Conservation (phyloP, 1,284 basidiomycete genomes). For the Schizophyllum commune region DNA sequence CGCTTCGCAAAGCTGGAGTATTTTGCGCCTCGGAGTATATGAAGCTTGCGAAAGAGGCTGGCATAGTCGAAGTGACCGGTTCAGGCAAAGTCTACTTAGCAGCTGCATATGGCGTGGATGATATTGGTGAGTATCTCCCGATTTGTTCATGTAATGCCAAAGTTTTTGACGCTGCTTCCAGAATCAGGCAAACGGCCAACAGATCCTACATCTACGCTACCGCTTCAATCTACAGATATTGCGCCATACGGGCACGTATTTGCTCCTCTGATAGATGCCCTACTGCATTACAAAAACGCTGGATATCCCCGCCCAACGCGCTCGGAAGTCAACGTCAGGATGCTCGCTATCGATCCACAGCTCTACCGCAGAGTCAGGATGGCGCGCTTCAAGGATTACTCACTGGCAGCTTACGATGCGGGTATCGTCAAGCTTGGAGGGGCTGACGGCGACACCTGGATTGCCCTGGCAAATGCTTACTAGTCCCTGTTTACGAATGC, state of each 20-base stretch:
- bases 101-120: not conserved
- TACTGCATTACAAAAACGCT: not conserved
- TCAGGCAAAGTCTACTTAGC: not conserved
- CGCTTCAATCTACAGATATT: no score
- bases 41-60: not conserved
- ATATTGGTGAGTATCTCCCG: no score
- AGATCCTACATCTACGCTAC: no score
- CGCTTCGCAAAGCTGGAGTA: not conserved
- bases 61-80: not conserved
- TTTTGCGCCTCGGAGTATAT: not conserved
- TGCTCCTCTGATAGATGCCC: no score
- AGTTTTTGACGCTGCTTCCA: no score
- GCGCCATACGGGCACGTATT: no score
- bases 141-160: no score
- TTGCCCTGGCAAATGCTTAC: conserved; percentile 5
- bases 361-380: conserved; percentile 6
- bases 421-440: conserved; percentile 12
- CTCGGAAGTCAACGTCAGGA: not conserved
- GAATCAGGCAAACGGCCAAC: no score
- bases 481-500: not conserved
- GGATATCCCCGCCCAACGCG: not conserved
- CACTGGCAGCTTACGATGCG: conserved; percentile 10
- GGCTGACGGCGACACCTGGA: conserved; percentile 8
- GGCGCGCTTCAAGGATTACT: conserved; percentile 11
- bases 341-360: not conserved